Base-by-base conservation (phyloP, 192 early-diverging fungal genomes). In the Mortierella claussenii region DNA sequence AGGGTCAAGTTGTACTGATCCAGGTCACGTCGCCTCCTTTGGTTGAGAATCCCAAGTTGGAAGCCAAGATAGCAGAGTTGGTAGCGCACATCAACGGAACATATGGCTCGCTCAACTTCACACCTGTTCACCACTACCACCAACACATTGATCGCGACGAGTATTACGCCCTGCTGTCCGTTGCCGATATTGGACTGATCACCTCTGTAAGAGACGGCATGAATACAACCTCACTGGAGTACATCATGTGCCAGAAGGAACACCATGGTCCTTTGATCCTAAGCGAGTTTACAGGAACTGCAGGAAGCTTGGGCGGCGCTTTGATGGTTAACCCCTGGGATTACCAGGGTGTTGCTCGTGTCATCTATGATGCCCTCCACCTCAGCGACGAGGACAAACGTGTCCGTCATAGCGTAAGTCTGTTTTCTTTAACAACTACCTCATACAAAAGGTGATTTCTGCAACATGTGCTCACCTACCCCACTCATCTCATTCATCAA, bases 231-330 rank as follows among this genome's bases (percentile, higher is more conserved):
- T 93, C 91, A 46, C 92, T 97, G 59, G 96, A 98, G 79, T 98
- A 90, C 76, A 90, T 96, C 11, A 91, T 98, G 28, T 95, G 94
- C 79, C 96, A 98, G 80, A 81, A 91, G 20, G 91, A 94, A 59
- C 91, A 91, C 63, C 84, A 93, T 58, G 91, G 91, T 23, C 92
- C 95, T 26, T 80, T 99, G 62, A 93, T 99, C 37, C 78, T 99
- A 47, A 95, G 93, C 58, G 97, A 99, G 79, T 99, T 99, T 74
- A 95, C 98, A 9, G 98, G 98, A 28, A 97, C 94, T 21, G 93
- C 94, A 10, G 91, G 92, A 8, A 89, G 88, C 23, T 80, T 95
- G 30, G 88, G 91, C 63, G 88, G 88, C 4, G 93, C 94, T 15
- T 84, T 92, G 21, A 84, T 96, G 47, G 94, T 96, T 31, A 96